These are phyloP conservation scores for Diplodia corticola DNA, from an alignment of 2,329 filamentous ascomycete genomes.

Conservation along the genomic window DNA sequence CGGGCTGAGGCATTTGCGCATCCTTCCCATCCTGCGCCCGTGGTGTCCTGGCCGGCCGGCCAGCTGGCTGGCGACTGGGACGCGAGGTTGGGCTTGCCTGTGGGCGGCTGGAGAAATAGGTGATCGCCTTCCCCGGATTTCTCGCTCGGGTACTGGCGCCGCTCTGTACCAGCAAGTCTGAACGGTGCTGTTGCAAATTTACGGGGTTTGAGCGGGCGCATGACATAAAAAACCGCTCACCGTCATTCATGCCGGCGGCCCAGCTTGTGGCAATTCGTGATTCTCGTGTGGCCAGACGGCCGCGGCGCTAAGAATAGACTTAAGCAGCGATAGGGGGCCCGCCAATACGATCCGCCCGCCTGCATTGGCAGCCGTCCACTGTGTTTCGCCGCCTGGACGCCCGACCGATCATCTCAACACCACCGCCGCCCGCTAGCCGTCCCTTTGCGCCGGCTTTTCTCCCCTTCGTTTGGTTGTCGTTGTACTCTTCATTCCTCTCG, in stretches of 20 bases:
- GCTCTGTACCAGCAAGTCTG: background rate
- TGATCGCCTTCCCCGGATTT: slow-evolving; percentile 20
- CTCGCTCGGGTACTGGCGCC: background rate
- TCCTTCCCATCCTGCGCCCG: background rate
- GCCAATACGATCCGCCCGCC: slow-evolving; percentile 14
- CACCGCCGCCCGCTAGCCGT: slow-evolving; percentile 23
- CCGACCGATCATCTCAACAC: slow-evolving; percentile 19
- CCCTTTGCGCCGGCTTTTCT: background rate
- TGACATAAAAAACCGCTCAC: slow-evolving; percentile 14
- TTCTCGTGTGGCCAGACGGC: slow-evolving; percentile 15
- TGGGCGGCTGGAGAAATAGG: background rate
- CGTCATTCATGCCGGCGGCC: background rate
- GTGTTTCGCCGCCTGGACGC: slow-evolving; percentile 21
- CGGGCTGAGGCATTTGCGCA: slow-evolving; percentile 10
- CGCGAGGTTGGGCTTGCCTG: background rate
- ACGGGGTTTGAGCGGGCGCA: slow-evolving; percentile 6
- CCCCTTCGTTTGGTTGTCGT: slow-evolving; percentile 18
- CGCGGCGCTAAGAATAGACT: slow-evolving; percentile 13
- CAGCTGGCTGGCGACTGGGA: background rate
- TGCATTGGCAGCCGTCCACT: slow-evolving; percentile 17
- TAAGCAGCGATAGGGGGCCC: slow-evolving; percentile 19
- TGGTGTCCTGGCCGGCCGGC: background rate
- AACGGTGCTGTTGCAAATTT: slow-evolving; percentile 1
- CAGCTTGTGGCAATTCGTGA: slow-evolving; percentile 13
- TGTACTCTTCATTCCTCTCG: slow-evolving; percentile 26